Evolutionary conservation across 495 filamentous ascomycete species (phyloP).

Genomic region (Tetracladium setigerum): DNA sequence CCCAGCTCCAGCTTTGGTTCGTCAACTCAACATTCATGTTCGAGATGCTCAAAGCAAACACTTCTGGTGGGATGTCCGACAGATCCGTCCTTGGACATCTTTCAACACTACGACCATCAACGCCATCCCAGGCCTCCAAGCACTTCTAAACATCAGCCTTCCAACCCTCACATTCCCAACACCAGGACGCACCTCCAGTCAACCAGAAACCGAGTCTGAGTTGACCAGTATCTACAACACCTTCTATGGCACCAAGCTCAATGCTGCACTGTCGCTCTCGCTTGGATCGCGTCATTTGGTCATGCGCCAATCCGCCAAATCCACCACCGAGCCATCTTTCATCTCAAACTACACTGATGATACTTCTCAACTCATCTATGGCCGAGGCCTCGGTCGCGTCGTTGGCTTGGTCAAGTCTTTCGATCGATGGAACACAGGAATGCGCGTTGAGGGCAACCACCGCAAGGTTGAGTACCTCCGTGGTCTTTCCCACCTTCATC

Average conservation of each 20-base stretch:
- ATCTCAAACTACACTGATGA: slow-evolving; percentile 27
- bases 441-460: slow-evolving; percentile 74
- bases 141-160: slow-evolving; percentile 66
- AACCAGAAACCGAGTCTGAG: slow-evolving; percentile 66
- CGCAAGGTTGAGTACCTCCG: slow-evolving; percentile 80
- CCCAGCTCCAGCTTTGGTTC: slow-evolving; percentile 74
- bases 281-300: slow-evolving; percentile 19
- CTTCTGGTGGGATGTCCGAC: slow-evolving; percentile 93
- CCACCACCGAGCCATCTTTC: slow-evolving; percentile 16
- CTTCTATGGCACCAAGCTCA: slow-evolving; percentile 33
- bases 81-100: slow-evolving; percentile 70
- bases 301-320: slow-evolving; percentile 18
- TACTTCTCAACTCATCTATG: slow-evolving; percentile 22
- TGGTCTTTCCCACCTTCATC: slow-evolving; percentile 75
- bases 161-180: slow-evolving; percentile 54
- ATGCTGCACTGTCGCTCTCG: slow-evolving; percentile 21
- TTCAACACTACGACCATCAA: slow-evolving; percentile 69
- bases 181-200: slow-evolving; percentile 39
- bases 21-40: slow-evolving; percentile 63
- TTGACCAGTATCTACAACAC: slow-evolving; percentile 58
- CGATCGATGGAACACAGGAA: slow-evolving; percentile 88
- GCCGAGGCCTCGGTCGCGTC: slow-evolving; percentile 42
- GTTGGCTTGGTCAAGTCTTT: slow-evolving; percentile 85
- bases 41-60: slow-evolving; percentile 66
- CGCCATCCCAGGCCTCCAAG: slow-evolving; percentile 61